phyloP scores from a whole-genome alignment of 192 early-diverging fungal species.

The Coemansia umbellata region DNA sequence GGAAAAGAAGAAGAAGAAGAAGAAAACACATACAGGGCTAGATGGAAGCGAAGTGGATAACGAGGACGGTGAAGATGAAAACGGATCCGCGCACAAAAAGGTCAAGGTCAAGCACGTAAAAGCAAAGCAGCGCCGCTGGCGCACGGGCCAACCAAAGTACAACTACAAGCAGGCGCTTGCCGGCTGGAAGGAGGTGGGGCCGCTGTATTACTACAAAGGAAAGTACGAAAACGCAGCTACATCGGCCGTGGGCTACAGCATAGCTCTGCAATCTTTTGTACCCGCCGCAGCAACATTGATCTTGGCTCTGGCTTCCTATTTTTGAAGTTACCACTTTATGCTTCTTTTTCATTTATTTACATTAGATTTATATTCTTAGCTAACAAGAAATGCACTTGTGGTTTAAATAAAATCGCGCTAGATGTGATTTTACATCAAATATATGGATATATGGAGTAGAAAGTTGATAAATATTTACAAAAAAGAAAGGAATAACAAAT shows the following conservation, averaged over 20 bases:
- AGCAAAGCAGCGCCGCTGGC: slow-evolving; percentile 41
- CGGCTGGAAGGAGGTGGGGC: slow-evolving; percentile 47
- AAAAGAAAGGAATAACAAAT: no score
- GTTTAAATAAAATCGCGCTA: no score
- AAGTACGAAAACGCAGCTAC: slow-evolving; percentile 35
- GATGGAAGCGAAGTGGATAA: slow-evolving; percentile 41
- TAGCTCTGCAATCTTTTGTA: neutral
- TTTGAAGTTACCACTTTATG: no score
- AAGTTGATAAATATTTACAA: no score
- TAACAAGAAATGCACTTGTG: no score
- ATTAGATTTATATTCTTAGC: no score
- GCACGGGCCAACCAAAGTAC: slow-evolving; percentile 43
- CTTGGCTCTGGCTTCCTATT: no score
- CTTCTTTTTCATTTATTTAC: no score
- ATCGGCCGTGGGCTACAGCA: neutral
- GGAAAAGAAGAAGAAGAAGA: slow-evolving; percentile 16
- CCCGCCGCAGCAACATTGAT: no score
- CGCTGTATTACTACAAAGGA: slow-evolving; percentile 45
- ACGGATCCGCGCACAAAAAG: slow-evolving; percentile 21
- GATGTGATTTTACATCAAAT: no score
- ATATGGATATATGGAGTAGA: no score
- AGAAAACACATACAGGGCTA: slow-evolving; percentile 43
- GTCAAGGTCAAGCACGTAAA: slow-evolving; percentile 35
- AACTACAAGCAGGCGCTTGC: slow-evolving; percentile 38
- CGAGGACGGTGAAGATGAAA: slow-evolving; percentile 21